Evolutionary conservation across 768 basidiomycete genomes (phyloP), one percentile per base, ranked within the genome.

Genomic region (Trametes cinnabarina): DNA sequence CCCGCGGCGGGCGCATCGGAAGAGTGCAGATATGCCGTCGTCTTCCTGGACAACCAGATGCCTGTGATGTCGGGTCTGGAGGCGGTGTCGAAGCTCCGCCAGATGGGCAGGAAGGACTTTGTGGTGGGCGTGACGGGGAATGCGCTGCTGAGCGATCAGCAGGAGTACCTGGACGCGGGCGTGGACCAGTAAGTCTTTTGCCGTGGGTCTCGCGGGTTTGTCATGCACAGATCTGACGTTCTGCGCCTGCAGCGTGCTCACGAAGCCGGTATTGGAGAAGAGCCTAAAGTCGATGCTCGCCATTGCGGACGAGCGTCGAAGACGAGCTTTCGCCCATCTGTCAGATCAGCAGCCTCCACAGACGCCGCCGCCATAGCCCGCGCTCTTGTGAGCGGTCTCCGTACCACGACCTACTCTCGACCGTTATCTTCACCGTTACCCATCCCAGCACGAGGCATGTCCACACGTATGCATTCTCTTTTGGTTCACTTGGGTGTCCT

Each of bases 11-110:
- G 34, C 30, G 26, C 32, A 6, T 51, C 52, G 41, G 66, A 66
- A 23, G 67, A 67, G 63, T 51, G 37, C 40, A 48, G 61, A 32
- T 80, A 72, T 51, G 81, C 81, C 50, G 72, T 80, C 10, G 72
- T 81, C 22, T 84, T 84, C 68, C 68, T 86, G 63, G 78, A 83
- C 60, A 94, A 94, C 69, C 90, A 92, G 72, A 93, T 93, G 89
- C 88, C 87, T 9, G 74, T 90, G 19, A 78, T 91, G 77, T 86
- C 86, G 60, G 93, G 93, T 15, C 67, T 91, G 43, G 82, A 85
- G 57, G 80, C 82, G 19, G 83, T 92, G 11, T 69, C 78, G 53
- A 85, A 81, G 68, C 73, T 94, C 37, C 76, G 92, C 58, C 77
- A 79, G 57, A 69, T 85, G 68, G 86, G 85, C 8, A 77, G 90